Conservation (phyloP, 805 yeast genomes). For the Sungouiozyma ichnusensis region DNA sequence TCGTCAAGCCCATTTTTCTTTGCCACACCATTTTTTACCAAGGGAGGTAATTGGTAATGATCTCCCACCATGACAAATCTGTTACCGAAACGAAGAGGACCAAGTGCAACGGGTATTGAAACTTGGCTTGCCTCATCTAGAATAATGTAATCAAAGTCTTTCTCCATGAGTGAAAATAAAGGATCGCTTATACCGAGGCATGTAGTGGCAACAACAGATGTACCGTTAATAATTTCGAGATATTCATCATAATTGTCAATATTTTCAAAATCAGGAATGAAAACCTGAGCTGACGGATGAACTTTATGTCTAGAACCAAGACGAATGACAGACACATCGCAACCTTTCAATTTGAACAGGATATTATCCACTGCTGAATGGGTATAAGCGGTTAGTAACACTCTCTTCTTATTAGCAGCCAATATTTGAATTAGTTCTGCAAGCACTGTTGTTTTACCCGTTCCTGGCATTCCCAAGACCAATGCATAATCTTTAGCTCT, state of each 20-base stretch:
- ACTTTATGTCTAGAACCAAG: constrained; percentile 52
- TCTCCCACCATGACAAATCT: constrained; percentile 93
- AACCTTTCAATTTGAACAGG: constrained; percentile 52
- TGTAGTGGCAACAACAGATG: constrained; percentile 80
- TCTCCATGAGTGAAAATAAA: constrained; percentile 24
- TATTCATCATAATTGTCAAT: constrained; percentile 38
- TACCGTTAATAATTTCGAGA: constrained; percentile 36
- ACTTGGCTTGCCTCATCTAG: constrained; percentile 96
- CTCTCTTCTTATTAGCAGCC: constrained; percentile 47
- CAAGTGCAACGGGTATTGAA: constrained; percentile 81
- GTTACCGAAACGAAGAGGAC: constrained; percentile 70
- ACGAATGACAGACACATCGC: constrained; percentile 45
- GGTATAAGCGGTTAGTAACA: constrained; percentile 77
- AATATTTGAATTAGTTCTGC: constrained; percentile 59
- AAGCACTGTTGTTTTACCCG: constrained; percentile 89
- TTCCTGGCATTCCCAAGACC: constrained; percentile 96
- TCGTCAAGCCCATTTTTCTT: constrained; percentile 44
- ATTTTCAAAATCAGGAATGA: constrained; percentile 36
- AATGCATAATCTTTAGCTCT: constrained; percentile 65
- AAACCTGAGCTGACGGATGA: constrained; percentile 50
- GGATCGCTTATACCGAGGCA: constrained; percentile 53
- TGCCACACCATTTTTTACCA: constrained; percentile 64
- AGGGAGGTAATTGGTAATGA: constrained; percentile 86
- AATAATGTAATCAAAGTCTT: constrained; percentile 81
- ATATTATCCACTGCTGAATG: constrained; percentile 96